Percentiles rank a stretch among this genome's conserved stretches.
Conservation (phyloP, 441 rosid genomes). For the Metrosideros polymorpha region DNA sequence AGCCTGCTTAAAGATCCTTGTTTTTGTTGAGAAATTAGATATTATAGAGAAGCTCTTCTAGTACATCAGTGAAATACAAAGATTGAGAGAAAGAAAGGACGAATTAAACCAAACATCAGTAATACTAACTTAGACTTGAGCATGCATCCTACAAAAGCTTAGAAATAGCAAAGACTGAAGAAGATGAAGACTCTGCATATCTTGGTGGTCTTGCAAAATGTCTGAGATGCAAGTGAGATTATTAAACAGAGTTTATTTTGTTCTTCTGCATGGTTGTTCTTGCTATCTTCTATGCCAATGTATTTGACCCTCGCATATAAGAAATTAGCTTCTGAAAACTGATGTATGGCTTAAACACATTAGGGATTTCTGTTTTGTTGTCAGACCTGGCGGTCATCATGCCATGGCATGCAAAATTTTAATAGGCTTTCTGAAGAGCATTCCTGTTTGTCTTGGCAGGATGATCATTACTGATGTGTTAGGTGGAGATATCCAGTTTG, state of each 20-base stretch:
- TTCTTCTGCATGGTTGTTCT: neutral
- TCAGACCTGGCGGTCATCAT: neutral
- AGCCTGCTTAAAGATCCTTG: neutral
- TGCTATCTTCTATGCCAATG: neutral
- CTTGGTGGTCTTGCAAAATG: neutral
- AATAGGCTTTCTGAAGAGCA: neutral
- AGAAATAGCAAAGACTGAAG: neutral
- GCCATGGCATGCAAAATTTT: neutral
- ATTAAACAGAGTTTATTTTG: neutral
- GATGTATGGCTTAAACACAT: neutral
- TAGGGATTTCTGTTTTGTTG: neutral
- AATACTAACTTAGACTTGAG: neutral
- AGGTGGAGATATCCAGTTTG: slow-evolving; percentile 98
- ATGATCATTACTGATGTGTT: slow-evolving; percentile 87
- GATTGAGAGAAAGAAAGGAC: neutral
- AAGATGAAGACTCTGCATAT: neutral
- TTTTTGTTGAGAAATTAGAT: neutral
- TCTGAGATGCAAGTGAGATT: neutral
- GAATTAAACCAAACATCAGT: neutral
- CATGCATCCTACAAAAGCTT: neutral
- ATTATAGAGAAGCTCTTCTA: neutral
- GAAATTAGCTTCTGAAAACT: neutral
- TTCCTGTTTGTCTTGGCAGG: slow-evolving; percentile 39
- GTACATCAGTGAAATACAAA: neutral
- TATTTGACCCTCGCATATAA: neutral